Percentiles rank a stretch among this genome's conserved stretches.
phyloP scores from a whole-genome alignment of 2,329 filamentous ascomycete species.

The Talaromyces atroroseus region DNA sequence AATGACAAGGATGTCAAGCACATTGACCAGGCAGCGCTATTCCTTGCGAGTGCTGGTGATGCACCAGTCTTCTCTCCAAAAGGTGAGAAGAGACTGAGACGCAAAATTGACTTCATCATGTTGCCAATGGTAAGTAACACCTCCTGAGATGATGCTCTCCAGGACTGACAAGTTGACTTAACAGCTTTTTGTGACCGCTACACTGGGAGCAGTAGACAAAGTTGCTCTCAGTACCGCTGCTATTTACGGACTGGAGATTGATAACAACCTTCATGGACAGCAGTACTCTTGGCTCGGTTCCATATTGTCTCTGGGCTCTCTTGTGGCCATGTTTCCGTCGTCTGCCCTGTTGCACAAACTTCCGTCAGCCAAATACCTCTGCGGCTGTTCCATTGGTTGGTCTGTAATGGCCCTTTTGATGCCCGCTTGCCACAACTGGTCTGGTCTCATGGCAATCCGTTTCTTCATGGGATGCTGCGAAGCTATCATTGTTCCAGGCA shows the following conservation, averaged over 20 bases:
- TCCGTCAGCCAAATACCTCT: slow-evolving; percentile 20
- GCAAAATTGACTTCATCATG: slow-evolving; percentile 52
- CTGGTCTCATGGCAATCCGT: slow-evolving; percentile 12
- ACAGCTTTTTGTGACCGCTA: slow-evolving; percentile 19
- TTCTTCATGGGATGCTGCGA: slow-evolving; percentile 31
- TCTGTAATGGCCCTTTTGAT: neutral
- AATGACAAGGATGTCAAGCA: neutral
- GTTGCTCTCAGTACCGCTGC: slow-evolving; percentile 36
- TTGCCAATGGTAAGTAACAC: slow-evolving; percentile 48
- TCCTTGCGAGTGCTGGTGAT: slow-evolving; percentile 16
- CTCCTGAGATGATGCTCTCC: neutral
- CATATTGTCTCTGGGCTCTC: slow-evolving; percentile 23
- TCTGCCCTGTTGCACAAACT: slow-evolving; percentile 42
- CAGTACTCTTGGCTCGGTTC: slow-evolving; percentile 47
- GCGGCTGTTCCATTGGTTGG: slow-evolving; percentile 2
- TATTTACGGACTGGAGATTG: slow-evolving; percentile 47
- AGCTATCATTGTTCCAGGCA: slow-evolving; percentile 28
- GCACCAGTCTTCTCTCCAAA: slow-evolving; percentile 18
- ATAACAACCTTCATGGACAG: slow-evolving; percentile 40
- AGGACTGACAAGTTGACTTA: neutral
- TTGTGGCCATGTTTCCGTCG: slow-evolving; percentile 41
- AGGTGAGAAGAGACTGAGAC: slow-evolving; percentile 29
- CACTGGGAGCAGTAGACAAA: slow-evolving; percentile 26
- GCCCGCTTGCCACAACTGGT: neutral
- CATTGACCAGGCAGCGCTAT: slow-evolving; percentile 22